Evolutionary conservation across 2,329 filamentous ascomycete genomes (phyloP).

Genomic region (Diaporthe nobilis): DNA sequence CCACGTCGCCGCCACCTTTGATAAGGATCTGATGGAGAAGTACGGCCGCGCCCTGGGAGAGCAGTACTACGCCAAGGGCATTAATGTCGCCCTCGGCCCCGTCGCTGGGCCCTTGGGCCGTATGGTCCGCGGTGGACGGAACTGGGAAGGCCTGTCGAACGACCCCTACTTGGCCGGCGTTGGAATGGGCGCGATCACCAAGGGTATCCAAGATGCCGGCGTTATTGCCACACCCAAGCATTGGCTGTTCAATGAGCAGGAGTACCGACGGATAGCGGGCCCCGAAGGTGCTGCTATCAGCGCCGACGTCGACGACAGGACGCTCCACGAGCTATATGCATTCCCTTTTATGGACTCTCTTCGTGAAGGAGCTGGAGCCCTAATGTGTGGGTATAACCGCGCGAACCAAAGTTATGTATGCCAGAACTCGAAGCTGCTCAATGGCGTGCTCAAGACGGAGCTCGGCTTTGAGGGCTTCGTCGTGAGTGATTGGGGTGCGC

Average conservation of each 20-base stretch:
- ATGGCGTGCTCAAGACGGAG: constrained; percentile 75
- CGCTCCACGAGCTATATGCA: constrained; percentile 61
- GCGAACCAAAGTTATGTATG: constrained; percentile 68
- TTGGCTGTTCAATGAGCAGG: constrained; percentile 68
- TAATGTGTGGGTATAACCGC: constrained; percentile 38
- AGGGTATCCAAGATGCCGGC: constrained; percentile 78
- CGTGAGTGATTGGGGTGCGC: constrained; percentile 77
- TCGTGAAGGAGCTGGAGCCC: constrained; percentile 35
- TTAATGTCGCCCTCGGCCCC: constrained; percentile 77
- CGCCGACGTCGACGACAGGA: constrained; percentile 57
- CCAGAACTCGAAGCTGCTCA: constrained; percentile 77
- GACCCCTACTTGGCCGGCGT: constrained; percentile 73
- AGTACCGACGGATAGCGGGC: constrained; percentile 61
- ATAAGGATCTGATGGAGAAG: constrained; percentile 74
- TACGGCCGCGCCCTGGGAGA: constrained; percentile 77
- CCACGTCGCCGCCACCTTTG: constrained; percentile 80
- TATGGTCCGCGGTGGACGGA: constrained; percentile 71
- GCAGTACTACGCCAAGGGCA: constrained; percentile 78
- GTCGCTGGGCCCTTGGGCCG: constrained; percentile 73
- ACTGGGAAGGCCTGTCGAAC: constrained; percentile 66
- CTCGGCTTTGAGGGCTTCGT: constrained; percentile 76
- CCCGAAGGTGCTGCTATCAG: constrained; percentile 59
- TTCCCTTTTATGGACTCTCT: constrained; percentile 47
- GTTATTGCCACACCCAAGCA: constrained; percentile 81
- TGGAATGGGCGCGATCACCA: constrained; percentile 68